phyloP scores from a whole-genome alignment of 129 eudicot genomes.

The Oenanthe sinensis region DNA sequence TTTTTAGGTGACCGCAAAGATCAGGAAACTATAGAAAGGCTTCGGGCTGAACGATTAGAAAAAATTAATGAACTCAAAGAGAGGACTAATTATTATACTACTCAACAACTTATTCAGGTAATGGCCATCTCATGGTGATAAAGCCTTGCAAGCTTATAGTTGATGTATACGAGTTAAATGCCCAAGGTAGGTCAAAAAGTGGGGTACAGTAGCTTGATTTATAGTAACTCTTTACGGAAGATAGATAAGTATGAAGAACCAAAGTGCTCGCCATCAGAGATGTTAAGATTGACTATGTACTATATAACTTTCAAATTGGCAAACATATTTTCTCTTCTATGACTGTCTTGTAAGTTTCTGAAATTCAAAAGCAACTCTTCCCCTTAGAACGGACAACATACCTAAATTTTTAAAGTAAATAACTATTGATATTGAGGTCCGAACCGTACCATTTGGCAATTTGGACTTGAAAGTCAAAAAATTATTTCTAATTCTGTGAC shows the following conservation, averaged over 20 bases:
- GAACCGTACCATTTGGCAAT: background rate
- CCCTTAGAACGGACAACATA: background rate
- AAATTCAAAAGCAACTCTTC: background rate
- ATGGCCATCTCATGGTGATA: conserved; percentile 1
- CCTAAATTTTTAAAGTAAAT: background rate
- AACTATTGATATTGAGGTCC: background rate
- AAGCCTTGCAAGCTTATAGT: background rate
- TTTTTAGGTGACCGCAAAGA: conserved; percentile 73
- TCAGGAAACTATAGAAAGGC: conserved; percentile 71
- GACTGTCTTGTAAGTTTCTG: background rate
- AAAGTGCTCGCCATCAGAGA: background rate
- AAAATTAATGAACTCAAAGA: conserved; percentile 97
- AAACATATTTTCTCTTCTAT: background rate
- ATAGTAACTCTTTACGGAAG: background rate
- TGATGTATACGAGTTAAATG: background rate
- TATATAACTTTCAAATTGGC: background rate
- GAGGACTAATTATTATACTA: conserved; percentile 74
- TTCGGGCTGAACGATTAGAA: conserved; percentile 77
- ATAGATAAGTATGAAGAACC: background rate
- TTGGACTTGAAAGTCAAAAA: background rate
- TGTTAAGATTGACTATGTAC: background rate
- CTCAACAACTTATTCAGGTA: conserved; percentile 99
- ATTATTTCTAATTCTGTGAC: background rate
- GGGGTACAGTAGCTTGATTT: background rate
- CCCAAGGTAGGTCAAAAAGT: background rate